These are phyloP conservation scores for Seminavis robusta DNA, from an alignment of 108 stramenopile species.

Conservation along the genomic window DNA sequence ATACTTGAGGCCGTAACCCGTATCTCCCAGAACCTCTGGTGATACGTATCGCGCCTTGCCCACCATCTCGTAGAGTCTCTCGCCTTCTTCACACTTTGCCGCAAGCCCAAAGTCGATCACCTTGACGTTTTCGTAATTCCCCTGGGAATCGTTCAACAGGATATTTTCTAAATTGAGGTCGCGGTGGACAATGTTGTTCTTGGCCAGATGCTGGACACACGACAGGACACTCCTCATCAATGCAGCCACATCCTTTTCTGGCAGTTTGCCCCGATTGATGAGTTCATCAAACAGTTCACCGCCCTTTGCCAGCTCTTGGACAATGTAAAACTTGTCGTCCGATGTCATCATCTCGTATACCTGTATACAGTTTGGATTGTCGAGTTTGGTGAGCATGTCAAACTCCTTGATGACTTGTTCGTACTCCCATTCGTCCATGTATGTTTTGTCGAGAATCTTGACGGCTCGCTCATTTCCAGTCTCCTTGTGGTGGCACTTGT, in stretches of 20 bases:
- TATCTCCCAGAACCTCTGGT: slow-evolving; percentile 64
- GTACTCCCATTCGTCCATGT: slow-evolving; percentile 21
- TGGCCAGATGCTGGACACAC: slow-evolving; percentile 63
- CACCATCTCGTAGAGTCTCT: slow-evolving; percentile 13
- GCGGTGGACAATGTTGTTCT: slow-evolving; percentile 63
- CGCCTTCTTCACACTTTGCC: slow-evolving; percentile 11
- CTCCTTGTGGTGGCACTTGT: slow-evolving; percentile 55
- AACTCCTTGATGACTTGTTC: slow-evolving; percentile 64
- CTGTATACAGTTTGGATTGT: slow-evolving; percentile 59
- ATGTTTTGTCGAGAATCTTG: slow-evolving; percentile 81
- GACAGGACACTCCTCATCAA: slow-evolving; percentile 68
- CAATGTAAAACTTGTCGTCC: slow-evolving; percentile 80
- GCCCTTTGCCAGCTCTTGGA: slow-evolving; percentile 83
- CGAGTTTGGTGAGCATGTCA: slow-evolving; percentile 64
- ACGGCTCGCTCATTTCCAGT: slow-evolving; percentile 50
- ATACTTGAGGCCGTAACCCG: slow-evolving; percentile 72
- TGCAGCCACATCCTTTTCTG: slow-evolving; percentile 62
- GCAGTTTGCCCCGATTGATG: slow-evolving; percentile 44
- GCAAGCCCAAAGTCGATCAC: slow-evolving; percentile 91
- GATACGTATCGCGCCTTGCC: slow-evolving; percentile 71
- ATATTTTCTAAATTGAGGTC: slow-evolving; percentile 92
- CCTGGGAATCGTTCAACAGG: slow-evolving; percentile 39
- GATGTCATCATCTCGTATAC: slow-evolving; percentile 85
- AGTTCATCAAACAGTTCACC: slow-evolving; percentile 78
- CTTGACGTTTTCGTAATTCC: slow-evolving; percentile 53